These are phyloP conservation scores for Fusarium redolens DNA, from an alignment of 2,329 filamentous ascomycete genomes.

Conservation along the genomic window DNA sequence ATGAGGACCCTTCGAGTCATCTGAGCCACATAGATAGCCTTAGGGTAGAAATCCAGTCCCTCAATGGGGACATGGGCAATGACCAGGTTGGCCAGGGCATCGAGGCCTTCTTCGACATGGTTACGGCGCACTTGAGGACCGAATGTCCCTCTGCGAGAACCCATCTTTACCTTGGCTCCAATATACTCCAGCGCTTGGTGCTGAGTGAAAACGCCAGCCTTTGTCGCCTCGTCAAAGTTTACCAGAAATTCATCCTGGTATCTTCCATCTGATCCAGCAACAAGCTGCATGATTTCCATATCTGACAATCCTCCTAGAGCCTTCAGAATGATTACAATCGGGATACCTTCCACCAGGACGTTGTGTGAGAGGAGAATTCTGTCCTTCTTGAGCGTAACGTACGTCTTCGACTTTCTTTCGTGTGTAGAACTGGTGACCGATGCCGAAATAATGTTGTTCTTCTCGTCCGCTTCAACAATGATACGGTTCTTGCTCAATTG, in stretches of 20 bases:
- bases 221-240: slow-evolving; percentile 93
- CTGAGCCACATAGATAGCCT: slow-evolving; percentile 94
- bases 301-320: slow-evolving; percentile 94
- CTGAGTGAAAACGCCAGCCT: slow-evolving; percentile 87
- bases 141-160: slow-evolving; percentile 70
- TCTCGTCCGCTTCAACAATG: slow-evolving; percentile 92
- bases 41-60: slow-evolving; percentile 94
- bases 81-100: slow-evolving; percentile 91
- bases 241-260: slow-evolving; percentile 96
- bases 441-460: slow-evolving; percentile 93
- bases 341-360: slow-evolving; percentile 91
- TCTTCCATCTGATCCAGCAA: slow-evolving; percentile 84
- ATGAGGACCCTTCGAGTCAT: slow-evolving; percentile 98
- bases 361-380: slow-evolving; percentile 92
- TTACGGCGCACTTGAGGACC: slow-evolving; percentile 74
- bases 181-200: slow-evolving; percentile 96
- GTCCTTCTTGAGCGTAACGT: slow-evolving; percentile 94
- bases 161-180: slow-evolving; percentile 88
- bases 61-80: slow-evolving; percentile 94
- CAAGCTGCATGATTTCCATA: slow-evolving; percentile 91
- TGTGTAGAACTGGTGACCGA: slow-evolving; percentile 98
- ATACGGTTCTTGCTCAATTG: slow-evolving; percentile 99
- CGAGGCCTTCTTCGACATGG: slow-evolving; percentile 89
- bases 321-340: slow-evolving; percentile 92
- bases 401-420: slow-evolving; percentile 97